phyloP scores from a whole-genome alignment of 2,329 filamentous ascomycete species.

The Cadophora sp. region DNA sequence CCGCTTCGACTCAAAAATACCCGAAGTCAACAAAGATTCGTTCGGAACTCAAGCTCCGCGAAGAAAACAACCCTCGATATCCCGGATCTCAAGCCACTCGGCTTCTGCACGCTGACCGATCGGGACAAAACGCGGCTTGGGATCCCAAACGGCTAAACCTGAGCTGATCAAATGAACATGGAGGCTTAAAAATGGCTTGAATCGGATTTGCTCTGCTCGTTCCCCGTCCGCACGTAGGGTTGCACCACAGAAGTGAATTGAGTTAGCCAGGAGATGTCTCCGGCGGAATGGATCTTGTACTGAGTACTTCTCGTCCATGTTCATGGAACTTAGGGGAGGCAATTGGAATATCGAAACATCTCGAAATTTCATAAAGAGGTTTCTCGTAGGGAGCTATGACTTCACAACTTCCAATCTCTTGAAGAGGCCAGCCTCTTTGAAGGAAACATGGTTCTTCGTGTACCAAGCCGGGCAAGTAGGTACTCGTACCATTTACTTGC shows the following conservation, averaged over 20 bases:
- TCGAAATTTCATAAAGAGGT: background rate
- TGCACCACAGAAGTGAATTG: background rate
- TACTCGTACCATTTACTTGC: background rate
- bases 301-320: background rate
- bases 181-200: background rate
- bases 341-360: background rate
- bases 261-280: background rate
- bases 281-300: background rate
- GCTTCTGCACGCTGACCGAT: background rate
- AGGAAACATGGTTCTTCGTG: background rate
- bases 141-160: background rate
- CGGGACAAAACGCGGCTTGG: background rate
- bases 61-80: no score
- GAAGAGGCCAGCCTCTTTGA: background rate
- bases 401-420: background rate
- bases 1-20: background rate
- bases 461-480: background rate
- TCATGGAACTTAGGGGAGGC: background rate
- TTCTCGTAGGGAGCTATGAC: background rate
- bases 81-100: background rate
- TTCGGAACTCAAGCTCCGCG: background rate
- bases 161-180: background rate
- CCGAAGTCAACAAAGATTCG: slow-evolving; percentile 11
- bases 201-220: background rate
- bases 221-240: background rate